Percentiles rank a stretch among this genome's conserved stretches.
Conservation (phyloP, 1,284 basidiomycete species). For the Ganoderma sp. region DNA sequence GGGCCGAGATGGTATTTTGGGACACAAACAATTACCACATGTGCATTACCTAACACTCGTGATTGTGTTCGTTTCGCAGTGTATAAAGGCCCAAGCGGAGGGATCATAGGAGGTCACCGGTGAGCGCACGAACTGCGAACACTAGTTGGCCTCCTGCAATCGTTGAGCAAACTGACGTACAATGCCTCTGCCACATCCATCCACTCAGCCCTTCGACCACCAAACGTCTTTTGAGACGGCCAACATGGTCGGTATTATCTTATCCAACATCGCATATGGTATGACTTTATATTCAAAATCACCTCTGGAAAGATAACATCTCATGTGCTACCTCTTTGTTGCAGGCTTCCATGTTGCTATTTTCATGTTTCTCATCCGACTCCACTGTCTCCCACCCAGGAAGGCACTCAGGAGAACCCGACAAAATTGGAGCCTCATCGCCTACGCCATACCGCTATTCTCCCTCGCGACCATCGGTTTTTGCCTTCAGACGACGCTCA, state of each 20-base stretch:
- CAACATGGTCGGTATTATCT: conserved; percentile 27
- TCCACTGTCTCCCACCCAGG: conserved; percentile 9
- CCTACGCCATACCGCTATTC: conserved; percentile 30
- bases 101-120: background rate
- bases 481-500: conserved; percentile 37
- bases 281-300: background rate
- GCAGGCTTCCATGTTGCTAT: conserved; percentile 35
- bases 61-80: background rate
- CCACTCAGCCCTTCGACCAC: background rate
- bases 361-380: conserved; percentile 23
- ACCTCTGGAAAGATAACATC: background rate
- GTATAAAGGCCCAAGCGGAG: background rate
- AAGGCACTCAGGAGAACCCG: background rate
- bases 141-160: background rate
- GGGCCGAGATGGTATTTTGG: background rate
- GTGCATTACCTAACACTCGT: background rate
- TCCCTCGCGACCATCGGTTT: conserved; percentile 34
- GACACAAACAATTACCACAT: background rate
- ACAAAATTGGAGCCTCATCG: conserved; percentile 27
- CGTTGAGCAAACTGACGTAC: background rate
- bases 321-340: background rate
- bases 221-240: conserved; percentile 25
- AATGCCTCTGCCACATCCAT: background rate
- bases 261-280: conserved; percentile 39
- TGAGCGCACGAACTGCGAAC: conserved; percentile 5